Evolutionary conservation across 2,329 filamentous ascomycete genomes (phyloP).

Genomic region (Bertia moriformis): DNA sequence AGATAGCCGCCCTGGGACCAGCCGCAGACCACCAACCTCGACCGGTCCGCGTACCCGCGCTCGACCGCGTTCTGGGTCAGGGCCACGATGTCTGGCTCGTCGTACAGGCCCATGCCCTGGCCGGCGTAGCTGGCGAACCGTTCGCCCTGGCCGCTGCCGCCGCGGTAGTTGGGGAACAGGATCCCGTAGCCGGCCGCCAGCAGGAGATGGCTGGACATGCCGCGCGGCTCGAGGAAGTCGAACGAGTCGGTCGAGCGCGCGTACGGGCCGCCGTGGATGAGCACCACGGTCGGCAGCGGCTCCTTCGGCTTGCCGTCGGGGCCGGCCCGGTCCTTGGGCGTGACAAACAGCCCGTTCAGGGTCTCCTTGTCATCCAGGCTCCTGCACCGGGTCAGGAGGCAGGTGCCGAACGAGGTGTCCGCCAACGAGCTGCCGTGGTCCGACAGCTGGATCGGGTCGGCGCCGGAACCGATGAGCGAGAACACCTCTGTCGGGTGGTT

Average conservation of each 20-base stretch:
- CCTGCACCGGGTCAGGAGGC: slow-evolving; percentile 9
- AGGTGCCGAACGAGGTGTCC: slow-evolving; percentile 8
- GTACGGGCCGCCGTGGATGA: slow-evolving; percentile 20
- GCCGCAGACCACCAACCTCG: slow-evolving; percentile 17
- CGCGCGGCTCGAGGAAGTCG: slow-evolving; percentile 7
- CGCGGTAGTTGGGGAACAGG: slow-evolving; percentile 22
- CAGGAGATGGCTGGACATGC: slow-evolving; percentile 14
- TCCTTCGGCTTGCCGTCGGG: slow-evolving; percentile 7
- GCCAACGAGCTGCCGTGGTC: slow-evolving; percentile 9
- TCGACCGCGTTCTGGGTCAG: slow-evolving; percentile 16
- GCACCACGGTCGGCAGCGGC: slow-evolving; percentile 15
- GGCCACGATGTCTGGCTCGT: slow-evolving; percentile 20
- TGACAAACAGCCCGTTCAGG: slow-evolving; percentile 13
- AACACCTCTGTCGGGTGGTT: slow-evolving; percentile 14
- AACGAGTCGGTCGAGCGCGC: slow-evolving; percentile 12
- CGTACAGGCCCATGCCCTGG: slow-evolving; percentile 14
- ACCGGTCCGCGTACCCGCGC: slow-evolving; percentile 12
- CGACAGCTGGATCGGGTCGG: slow-evolving; percentile 5
- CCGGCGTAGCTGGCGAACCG: slow-evolving; percentile 13
- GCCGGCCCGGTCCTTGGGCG: slow-evolving; percentile 6
- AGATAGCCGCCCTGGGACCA: slow-evolving; percentile 22
- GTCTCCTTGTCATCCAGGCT: slow-evolving; percentile 12
- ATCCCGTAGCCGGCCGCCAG: slow-evolving; percentile 19
- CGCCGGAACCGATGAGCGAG: slow-evolving; percentile 7
- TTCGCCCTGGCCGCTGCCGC: slow-evolving; percentile 15